Conservation (phyloP, 1,284 basidiomycete species). For the Trichosporon asahii region DNA sequence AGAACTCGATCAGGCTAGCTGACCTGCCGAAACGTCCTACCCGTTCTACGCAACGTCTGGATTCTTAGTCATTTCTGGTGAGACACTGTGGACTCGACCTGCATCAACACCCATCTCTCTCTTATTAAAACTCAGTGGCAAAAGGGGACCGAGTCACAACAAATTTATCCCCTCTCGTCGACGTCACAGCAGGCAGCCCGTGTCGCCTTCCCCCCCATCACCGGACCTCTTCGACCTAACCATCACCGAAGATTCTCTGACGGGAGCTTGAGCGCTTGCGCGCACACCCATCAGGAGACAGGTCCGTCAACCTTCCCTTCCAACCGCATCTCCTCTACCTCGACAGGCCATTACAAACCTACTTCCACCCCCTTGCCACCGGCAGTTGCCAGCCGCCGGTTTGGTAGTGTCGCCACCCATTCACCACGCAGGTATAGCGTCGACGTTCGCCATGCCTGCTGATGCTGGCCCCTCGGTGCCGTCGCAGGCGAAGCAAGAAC, state of each 20-base stretch:
- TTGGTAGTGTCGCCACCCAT: slow-evolving; percentile 6
- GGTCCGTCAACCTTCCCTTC: not conserved
- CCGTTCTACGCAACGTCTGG: not conserved
- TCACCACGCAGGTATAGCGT: not conserved
- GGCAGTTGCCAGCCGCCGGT: slow-evolving; percentile 1
- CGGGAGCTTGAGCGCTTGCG: slow-evolving; percentile 1
- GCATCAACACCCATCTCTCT: not conserved
- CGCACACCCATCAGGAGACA: slow-evolving; percentile 1
- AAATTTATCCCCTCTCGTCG: not conserved
- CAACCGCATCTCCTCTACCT: not conserved
- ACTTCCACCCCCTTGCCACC: not conserved
- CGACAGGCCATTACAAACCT: not conserved
- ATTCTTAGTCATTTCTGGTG: not conserved
- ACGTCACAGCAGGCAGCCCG: not conserved
- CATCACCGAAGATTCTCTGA: not conserved
- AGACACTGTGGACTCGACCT: slow-evolving; percentile 1
- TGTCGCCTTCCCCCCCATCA: not conserved
- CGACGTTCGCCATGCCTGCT: slow-evolving; percentile 3
- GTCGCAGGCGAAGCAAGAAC: not conserved
- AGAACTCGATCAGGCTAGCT: slow-evolving; percentile 1
- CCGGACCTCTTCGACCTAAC: not conserved
- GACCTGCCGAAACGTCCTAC: not conserved
- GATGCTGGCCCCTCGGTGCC: slow-evolving; percentile 7
- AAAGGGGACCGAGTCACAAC: slow-evolving; percentile 6
- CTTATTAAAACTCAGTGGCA: not conserved